phyloP scores from a whole-genome alignment of 768 basidiomycete species.

The Leucosporidium creatinivorum region DNA sequence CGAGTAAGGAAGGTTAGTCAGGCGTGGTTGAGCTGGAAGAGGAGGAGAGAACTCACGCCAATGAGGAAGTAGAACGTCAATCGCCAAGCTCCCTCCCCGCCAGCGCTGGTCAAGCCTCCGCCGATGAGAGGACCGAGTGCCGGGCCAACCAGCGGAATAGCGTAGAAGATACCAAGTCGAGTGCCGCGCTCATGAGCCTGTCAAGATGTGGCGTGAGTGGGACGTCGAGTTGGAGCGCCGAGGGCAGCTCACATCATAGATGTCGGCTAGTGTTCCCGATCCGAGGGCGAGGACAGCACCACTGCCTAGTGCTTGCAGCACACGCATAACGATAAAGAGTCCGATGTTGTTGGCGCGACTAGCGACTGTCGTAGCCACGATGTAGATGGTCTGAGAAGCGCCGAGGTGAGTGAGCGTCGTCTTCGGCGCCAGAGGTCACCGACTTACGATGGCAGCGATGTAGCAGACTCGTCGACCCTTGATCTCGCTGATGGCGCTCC shows the following conservation, averaged over 20 bases:
- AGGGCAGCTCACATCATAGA: conserved; percentile 14
- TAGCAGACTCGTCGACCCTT: conserved; percentile 61
- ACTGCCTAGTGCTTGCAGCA: conserved; percentile 61
- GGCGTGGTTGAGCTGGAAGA: conserved; percentile 44
- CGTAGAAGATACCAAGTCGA: conserved; percentile 73
- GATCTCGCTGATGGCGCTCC: conserved; percentile 66
- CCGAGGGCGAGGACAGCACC: conserved; percentile 65
- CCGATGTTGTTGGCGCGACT: conserved; percentile 53
- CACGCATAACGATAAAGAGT: conserved; percentile 61
- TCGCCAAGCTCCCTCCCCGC: conserved; percentile 55
- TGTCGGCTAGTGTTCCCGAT: conserved; percentile 60
- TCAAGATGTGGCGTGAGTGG: not conserved
- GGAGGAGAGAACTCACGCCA: conserved; percentile 54
- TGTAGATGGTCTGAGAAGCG: conserved; percentile 40
- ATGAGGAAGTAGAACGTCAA: conserved; percentile 75
- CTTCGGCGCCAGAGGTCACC: conserved; percentile 44
- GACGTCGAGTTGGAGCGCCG: not conserved
- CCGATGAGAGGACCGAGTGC: conserved; percentile 55
- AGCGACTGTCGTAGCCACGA: conserved; percentile 53
- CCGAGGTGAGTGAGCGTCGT: conserved; percentile 48
- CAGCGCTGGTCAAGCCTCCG: conserved; percentile 55
- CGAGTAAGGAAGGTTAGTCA: too few species aligned
- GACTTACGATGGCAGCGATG: conserved; percentile 17
- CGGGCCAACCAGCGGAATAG: conserved; percentile 65
- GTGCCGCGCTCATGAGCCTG: conserved; percentile 65